Evolutionary conservation across 768 basidiomycete species (phyloP).

Genomic region (Kwoniella newhampshirensis): DNA sequence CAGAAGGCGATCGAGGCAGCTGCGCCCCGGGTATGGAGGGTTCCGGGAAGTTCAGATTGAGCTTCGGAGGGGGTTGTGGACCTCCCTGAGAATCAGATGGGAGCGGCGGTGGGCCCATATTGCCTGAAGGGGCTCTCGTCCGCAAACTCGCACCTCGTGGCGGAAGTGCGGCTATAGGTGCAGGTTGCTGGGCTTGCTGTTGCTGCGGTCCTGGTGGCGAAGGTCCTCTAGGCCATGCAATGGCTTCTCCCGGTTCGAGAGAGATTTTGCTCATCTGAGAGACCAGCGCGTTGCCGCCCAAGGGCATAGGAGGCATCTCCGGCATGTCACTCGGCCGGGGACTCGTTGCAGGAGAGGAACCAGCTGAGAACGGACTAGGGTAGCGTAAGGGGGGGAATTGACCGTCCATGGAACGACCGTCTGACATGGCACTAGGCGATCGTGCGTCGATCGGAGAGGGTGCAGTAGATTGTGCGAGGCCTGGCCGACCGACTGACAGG

Average conservation of each 20-base stretch:
- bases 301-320: constrained; percentile 20
- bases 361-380: constrained; percentile 40
- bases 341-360: constrained; percentile 34
- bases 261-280: constrained; percentile 42
- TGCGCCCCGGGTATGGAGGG: constrained; percentile 18
- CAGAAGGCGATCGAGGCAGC: constrained; percentile 41
- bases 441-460: constrained; percentile 35
- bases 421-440: constrained; percentile 36
- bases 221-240: constrained; percentile 29
- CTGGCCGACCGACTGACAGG: constrained; percentile 24
- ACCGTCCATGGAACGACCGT: constrained; percentile 28
- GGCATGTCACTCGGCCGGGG: constrained; percentile 32
- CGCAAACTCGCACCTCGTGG: constrained; percentile 45
- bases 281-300: constrained; percentile 35
- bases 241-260: constrained; percentile 38
- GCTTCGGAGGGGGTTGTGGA: constrained; percentile 16
- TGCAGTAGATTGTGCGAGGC: constrained; percentile 13
- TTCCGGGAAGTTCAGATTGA: constrained; percentile 6
- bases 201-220: constrained; percentile 18
- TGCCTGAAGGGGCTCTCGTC: constrained; percentile 18
- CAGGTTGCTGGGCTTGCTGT: background rate
- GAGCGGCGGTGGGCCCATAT: constrained; percentile 5
- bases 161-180: constrained; percentile 26
- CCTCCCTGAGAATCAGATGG: constrained; percentile 1
- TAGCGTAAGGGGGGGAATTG: constrained; percentile 40